Base-by-base conservation (phyloP, 2,329 filamentous ascomycete genomes). In the Alternaria angustiovoidea region DNA sequence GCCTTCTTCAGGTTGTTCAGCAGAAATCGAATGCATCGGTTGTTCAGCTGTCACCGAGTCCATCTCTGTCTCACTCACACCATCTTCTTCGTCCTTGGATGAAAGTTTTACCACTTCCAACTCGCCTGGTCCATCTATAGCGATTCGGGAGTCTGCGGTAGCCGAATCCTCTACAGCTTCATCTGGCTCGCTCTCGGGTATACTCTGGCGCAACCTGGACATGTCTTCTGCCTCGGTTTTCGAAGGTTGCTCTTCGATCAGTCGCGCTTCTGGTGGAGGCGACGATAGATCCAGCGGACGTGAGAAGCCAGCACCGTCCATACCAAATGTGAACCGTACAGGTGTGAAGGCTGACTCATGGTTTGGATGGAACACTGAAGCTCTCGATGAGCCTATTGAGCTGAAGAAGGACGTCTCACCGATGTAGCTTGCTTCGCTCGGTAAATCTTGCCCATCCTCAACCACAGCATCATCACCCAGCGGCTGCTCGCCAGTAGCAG, bases 291-390 rank as follows among this genome's bases (percentile, higher is more conserved):
- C 64, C 26, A 66, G 14, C 7, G 60, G 67, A 12, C 68, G 66
- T 8, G 69, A 75, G 43, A 68, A 70, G 2, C 64, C 62, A 39
- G 70, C 59, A 2, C 72, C 75, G 62, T 78, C 76, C 49, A 75
- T 64, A 5, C 76, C 76, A 43, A 78, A 78, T 2, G 73, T 72
- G 36, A 78, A 78, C 7, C 76, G 64, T 7, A 78, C 64, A 43
- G 76, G 75, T 2, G 75, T 77, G 26, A 76, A 78, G 3, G 70
- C 75, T 4, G 75, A 75, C 51, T 77, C 74, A 39, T 78, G 76
- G 16, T 70, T 70, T 12, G 67, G 67, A 47, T 75, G 71, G 14
- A 66, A 54, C 22, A 62, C 63, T 7, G 65, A 61, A 12, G 64
- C 62, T 41, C 59, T 72, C 4, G 69, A 68, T 14, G 74, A 69